Conservation (phyloP, 148 eudicot species). For the Suaeda aralocaspica region DNA sequence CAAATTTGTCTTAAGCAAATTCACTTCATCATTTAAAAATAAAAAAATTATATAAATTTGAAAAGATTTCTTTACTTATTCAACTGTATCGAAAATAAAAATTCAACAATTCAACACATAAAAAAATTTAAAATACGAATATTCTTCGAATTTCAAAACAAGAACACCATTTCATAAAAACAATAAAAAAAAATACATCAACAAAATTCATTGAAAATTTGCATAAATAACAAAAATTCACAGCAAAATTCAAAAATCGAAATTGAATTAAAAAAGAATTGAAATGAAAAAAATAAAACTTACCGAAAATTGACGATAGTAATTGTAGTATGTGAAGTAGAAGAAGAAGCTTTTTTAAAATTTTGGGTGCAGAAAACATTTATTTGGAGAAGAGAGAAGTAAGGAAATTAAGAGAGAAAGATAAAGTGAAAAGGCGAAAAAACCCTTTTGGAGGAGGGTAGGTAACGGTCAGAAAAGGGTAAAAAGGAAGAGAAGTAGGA, state of each 20-base stretch:
- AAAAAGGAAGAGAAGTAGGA: not conserved
- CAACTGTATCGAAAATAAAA: not conserved
- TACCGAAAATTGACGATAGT: slow-evolving; percentile 11
- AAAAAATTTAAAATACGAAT: not conserved
- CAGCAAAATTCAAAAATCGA: not conserved
- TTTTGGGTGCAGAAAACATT: not conserved
- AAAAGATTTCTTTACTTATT: not conserved
- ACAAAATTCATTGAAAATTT: not conserved
- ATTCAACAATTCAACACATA: not conserved
- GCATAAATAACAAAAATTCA: not conserved
- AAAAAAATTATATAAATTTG: not conserved
- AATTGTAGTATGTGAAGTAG: not conserved
- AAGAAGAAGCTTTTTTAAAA: not conserved
- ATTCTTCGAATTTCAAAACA: not conserved
- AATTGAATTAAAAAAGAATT: not conserved
- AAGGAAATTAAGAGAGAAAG: not conserved
- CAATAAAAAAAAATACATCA: not conserved
- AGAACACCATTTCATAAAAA: not conserved
- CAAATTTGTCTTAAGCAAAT: no score
- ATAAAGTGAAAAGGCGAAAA: not conserved
- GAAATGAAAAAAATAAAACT: not conserved
- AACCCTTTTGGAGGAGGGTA: not conserved
- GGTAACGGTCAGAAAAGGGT: slow-evolving; percentile 15
- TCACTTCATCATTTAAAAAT: not conserved
- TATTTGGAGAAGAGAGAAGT: not conserved